Evolutionary conservation across 495 filamentous ascomycete genomes (phyloP).

Genomic region (Podospora comata): DNA sequence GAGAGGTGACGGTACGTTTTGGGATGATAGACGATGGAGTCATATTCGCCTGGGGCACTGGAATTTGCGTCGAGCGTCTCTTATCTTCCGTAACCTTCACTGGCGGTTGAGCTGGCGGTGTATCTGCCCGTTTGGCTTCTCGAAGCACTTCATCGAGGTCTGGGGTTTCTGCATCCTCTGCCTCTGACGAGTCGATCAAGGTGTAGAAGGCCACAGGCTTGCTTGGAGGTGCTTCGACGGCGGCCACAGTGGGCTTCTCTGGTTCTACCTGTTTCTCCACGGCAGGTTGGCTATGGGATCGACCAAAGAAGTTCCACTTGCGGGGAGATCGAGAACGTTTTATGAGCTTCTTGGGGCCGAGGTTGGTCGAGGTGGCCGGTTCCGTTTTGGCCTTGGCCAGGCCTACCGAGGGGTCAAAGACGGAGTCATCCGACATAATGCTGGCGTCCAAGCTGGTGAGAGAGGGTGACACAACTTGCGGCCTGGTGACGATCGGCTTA

Average conservation of each 20-base stretch:
- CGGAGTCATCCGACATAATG: conserved; percentile 52
- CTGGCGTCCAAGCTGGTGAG: conserved; percentile 50
- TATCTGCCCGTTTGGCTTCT: conserved; percentile 45
- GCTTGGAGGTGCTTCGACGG: conserved; percentile 40
- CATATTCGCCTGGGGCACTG: neutral
- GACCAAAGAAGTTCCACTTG: conserved; percentile 83
- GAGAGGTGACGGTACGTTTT: neutral
- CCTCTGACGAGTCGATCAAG: conserved; percentile 70
- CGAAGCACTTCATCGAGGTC: conserved; percentile 66
- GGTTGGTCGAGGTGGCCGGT: conserved; percentile 8
- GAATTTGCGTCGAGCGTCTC: conserved; percentile 11
- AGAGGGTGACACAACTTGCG: conserved; percentile 40
- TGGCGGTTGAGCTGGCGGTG: conserved; percentile 12
- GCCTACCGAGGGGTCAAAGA: conserved; percentile 30
- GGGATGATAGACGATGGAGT: conserved; percentile 1
- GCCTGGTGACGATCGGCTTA: conserved; percentile 41
- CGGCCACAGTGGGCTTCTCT: conserved; percentile 40
- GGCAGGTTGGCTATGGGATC: conserved; percentile 56
- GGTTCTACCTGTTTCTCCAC: conserved; percentile 38
- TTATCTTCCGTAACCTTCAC: conserved; percentile 1
- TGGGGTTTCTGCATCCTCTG: conserved; percentile 55
- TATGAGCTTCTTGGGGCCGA: conserved; percentile 49
- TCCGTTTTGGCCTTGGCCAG: conserved; percentile 20
- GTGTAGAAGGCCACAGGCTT: conserved; percentile 74
- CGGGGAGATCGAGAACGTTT: conserved; percentile 58